Evolutionary conservation across 2,329 filamentous ascomycete genomes (phyloP).

Genomic region (Talaromyces funiculosus): DNA sequence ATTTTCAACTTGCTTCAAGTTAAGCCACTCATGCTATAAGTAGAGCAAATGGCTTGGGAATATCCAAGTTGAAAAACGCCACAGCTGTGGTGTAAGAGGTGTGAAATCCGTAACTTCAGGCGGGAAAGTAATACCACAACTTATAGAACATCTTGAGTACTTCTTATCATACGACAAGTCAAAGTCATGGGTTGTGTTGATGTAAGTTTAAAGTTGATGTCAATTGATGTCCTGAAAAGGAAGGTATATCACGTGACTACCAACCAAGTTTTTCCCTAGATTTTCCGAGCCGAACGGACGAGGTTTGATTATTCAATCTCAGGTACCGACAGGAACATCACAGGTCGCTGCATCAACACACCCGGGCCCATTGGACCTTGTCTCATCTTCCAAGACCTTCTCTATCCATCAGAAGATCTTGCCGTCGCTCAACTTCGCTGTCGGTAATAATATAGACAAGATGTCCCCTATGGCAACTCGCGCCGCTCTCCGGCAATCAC

Average conservation of each 20-base stretch:
- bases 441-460: constrained; percentile 22
- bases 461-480: constrained; percentile 42
- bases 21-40: not conserved
- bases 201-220: not conserved
- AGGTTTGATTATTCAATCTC: constrained; percentile 30
- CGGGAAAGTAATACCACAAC: not conserved
- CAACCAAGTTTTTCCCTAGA: constrained; percentile 32
- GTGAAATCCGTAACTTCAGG: not conserved
- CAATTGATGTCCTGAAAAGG: not conserved
- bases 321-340: constrained; percentile 27
- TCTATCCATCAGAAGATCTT: constrained; percentile 20
- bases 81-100: not conserved
- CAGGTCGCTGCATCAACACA: constrained; percentile 21
- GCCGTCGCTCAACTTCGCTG: constrained; percentile 22
- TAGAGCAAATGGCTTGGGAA: not conserved
- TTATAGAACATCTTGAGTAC: not conserved
- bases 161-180: not conserved
- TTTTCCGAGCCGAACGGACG: constrained; percentile 33
- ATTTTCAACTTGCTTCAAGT: not conserved
- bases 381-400: constrained; percentile 28
- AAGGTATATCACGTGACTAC: constrained; percentile 5
- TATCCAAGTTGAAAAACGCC: not conserved
- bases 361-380: constrained; percentile 36
- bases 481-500: constrained; percentile 43
- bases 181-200: not conserved